These are phyloP conservation scores for Wickerhamiella alocasiicola DNA, from an alignment of 805 yeast species.

Conservation along the genomic window DNA sequence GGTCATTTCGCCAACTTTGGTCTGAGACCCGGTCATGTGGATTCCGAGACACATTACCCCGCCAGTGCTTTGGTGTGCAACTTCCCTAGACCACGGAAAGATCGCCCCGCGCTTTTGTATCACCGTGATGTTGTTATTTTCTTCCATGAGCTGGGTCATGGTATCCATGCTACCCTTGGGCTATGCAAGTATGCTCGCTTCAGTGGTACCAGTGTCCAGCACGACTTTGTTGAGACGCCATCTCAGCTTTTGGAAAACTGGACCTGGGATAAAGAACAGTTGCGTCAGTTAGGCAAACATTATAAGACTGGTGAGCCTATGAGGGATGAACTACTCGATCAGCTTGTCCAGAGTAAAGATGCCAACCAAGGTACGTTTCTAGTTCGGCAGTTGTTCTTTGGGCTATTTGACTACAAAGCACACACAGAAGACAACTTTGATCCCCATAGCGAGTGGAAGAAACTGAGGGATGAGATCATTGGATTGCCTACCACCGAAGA, in stretches of 20 bases:
- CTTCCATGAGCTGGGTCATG: constrained; percentile 86
- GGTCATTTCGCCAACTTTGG: constrained; percentile 76
- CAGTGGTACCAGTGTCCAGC: constrained; percentile 63
- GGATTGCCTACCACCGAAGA: constrained; percentile 12
- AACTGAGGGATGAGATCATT: constrained; percentile 45
- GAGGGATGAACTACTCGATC: constrained; percentile 43
- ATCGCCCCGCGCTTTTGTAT: constrained; percentile 61
- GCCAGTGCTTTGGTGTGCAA: constrained; percentile 74
- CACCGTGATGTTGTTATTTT: constrained; percentile 72
- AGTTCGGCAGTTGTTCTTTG: constrained; percentile 68
- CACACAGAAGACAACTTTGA: constrained; percentile 41
- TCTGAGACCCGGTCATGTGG: constrained; percentile 10
- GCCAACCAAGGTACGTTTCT: constrained; percentile 64
- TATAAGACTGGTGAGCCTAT: constrained; percentile 46
- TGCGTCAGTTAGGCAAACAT: constrained; percentile 50
- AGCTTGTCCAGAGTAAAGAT: constrained; percentile 52
- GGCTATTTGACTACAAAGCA: constrained; percentile 59
- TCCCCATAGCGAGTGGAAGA: constrained; percentile 49
- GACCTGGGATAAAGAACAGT: constrained; percentile 63
- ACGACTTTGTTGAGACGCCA: constrained; percentile 88
- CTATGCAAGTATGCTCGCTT: constrained; percentile 52
- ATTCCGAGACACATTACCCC: constrained; percentile 37
- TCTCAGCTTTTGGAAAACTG: constrained; percentile 82
- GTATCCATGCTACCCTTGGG: constrained; percentile 67
- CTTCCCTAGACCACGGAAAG: constrained; percentile 60